Conservation (phyloP, 306 rosid species). For the Begonia peltatifolia region DNA sequence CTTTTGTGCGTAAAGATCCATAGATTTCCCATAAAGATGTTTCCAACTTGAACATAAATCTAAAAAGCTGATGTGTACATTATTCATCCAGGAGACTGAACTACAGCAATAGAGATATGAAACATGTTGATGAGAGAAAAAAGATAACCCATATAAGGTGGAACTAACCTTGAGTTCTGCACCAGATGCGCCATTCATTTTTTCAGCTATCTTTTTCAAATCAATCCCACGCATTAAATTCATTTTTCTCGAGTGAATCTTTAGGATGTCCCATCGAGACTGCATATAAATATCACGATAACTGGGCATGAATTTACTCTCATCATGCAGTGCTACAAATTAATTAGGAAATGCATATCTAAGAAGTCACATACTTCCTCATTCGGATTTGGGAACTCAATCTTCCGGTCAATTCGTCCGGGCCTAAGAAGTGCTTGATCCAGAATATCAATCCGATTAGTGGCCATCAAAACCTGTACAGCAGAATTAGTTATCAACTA, state of each 20-base stretch:
- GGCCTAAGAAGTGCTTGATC: slow-evolving; percentile 99
- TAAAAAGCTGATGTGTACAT: too few relatives aligned
- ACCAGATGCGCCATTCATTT: slow-evolving; percentile 98
- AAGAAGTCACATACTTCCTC: slow-evolving; percentile 46
- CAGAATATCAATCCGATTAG: slow-evolving; percentile 93
- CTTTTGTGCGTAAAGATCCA: too few relatives aligned
- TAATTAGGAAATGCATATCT: background rate
- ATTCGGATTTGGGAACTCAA: slow-evolving; percentile 95
- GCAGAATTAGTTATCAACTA: background rate
- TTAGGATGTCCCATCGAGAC: slow-evolving; percentile 90
- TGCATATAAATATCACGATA: slow-evolving; percentile 18
- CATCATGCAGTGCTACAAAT: background rate
- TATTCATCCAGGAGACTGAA: too few relatives aligned
- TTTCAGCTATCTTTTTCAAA: slow-evolving; percentile 94
- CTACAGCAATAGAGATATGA: too few relatives aligned
- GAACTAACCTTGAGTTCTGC: slow-evolving; percentile 86
- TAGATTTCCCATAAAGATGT: too few relatives aligned
- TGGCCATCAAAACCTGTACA: slow-evolving; percentile 91
- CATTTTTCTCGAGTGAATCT: slow-evolving; percentile 98
- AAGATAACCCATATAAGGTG: background rate
- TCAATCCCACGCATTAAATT: slow-evolving; percentile 99
- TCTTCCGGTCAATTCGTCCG: slow-evolving; percentile 91
- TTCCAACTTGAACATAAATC: too few relatives aligned
- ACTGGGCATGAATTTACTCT: background rate
- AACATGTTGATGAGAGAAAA: background rate